phyloP scores from a whole-genome alignment of 2,329 filamentous ascomycete genomes.

The Cordyceps cateniannulata region DNA sequence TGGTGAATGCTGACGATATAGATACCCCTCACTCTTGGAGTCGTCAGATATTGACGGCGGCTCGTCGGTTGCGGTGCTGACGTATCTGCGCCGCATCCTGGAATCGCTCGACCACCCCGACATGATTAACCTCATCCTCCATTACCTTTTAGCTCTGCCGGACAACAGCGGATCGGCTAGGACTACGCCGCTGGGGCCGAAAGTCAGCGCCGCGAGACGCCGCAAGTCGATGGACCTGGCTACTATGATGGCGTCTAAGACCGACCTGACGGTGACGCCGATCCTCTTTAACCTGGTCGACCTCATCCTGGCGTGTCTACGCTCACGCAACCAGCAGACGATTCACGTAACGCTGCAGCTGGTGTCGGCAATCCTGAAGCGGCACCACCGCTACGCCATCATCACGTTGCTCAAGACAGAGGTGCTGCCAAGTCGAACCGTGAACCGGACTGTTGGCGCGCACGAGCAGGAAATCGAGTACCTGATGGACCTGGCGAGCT shows the following conservation, averaged over 20 bases:
- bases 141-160: slow-evolving; percentile 81
- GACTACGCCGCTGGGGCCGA: slow-evolving; percentile 36
- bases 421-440: slow-evolving; percentile 44
- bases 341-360: slow-evolving; percentile 84
- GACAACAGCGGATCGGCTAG: slow-evolving; percentile 38
- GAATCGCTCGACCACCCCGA: slow-evolving; percentile 90
- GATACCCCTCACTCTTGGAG: slow-evolving; percentile 90
- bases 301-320: slow-evolving; percentile 76
- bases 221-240: slow-evolving; percentile 86
- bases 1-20: slow-evolving; percentile 28
- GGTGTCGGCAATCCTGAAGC: slow-evolving; percentile 75
- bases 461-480: slow-evolving; percentile 70
- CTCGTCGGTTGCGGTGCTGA: slow-evolving; percentile 91
- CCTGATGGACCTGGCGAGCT: slow-evolving; percentile 61
- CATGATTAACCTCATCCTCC: slow-evolving; percentile 87
- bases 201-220: slow-evolving; percentile 64
- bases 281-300: slow-evolving; percentile 91
- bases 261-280: slow-evolving; percentile 69
- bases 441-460: slow-evolving; percentile 62
- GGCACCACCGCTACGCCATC: slow-evolving; percentile 82
- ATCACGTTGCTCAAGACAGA: slow-evolving; percentile 67
- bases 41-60: slow-evolving; percentile 96
- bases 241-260: slow-evolving; percentile 68
- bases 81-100: slow-evolving; percentile 83
- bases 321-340: slow-evolving; percentile 80